These are phyloP conservation scores for Aschersonia sp. DNA, from an alignment of 2,329 filamentous ascomycete genomes.

Conservation along the genomic window DNA sequence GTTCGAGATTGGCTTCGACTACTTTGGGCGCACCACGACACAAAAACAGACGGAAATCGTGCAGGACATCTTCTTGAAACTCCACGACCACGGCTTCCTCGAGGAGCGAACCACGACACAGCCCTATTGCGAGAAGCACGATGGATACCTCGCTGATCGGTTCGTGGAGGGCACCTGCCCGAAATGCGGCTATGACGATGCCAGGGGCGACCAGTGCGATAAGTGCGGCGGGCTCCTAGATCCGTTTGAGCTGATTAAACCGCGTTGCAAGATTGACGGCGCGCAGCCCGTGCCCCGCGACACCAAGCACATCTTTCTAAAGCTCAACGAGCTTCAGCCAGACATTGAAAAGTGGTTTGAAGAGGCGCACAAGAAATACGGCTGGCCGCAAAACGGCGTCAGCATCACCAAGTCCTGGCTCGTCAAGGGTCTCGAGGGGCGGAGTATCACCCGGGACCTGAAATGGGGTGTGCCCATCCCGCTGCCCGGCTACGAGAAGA, in stretches of 20 bases:
- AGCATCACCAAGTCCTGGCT: slow-evolving; percentile 72
- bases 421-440: slow-evolving; percentile 67
- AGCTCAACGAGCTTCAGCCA: slow-evolving; percentile 68
- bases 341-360: slow-evolving; percentile 66
- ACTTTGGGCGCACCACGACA: slow-evolving; percentile 88
- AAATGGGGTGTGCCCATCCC: slow-evolving; percentile 66
- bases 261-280: slow-evolving; percentile 81
- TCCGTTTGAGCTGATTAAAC: slow-evolving; percentile 64
- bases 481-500: slow-evolving; percentile 34
- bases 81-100: slow-evolving; percentile 80
- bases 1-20: slow-evolving; percentile 91
- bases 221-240: slow-evolving; percentile 60
- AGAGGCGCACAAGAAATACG: slow-evolving; percentile 56
- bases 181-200: slow-evolving; percentile 56
- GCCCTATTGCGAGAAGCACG: slow-evolving; percentile 73
- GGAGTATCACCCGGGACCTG: slow-evolving; percentile 83
- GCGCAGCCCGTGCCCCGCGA: slow-evolving; percentile 63
- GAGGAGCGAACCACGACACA: slow-evolving; percentile 79
- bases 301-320: slow-evolving; percentile 86
- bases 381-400: slow-evolving; percentile 61
- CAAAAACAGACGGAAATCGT: slow-evolving; percentile 81
- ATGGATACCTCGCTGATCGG: slow-evolving; percentile 69
- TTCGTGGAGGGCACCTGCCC: slow-evolving; percentile 72
- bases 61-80: slow-evolving; percentile 74
- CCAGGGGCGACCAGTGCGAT: slow-evolving; percentile 61